These are phyloP conservation scores for Erythrobasidium yunnanense DNA, from an alignment of 768 basidiomycete genomes.

Conservation along the genomic window DNA sequence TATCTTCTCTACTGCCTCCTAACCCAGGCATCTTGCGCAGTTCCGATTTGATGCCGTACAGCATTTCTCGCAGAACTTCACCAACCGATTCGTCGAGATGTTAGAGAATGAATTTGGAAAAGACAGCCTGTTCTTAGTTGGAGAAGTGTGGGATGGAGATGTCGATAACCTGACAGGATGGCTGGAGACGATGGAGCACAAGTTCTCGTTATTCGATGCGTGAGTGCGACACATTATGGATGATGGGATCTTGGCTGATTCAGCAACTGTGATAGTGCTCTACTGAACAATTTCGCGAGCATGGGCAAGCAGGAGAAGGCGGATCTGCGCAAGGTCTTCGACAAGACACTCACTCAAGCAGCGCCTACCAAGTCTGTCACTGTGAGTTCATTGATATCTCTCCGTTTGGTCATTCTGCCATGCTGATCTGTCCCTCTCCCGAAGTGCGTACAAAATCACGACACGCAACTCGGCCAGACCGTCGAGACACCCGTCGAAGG, in stretches of 20 bases:
- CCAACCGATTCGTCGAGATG: slow-evolving; percentile 43
- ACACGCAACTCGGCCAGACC: slow-evolving; percentile 43
- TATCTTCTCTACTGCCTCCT: too few relatives aligned
- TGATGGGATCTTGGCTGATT: not conserved
- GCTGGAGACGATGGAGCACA: slow-evolving; percentile 40
- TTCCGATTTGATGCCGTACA: slow-evolving; percentile 40
- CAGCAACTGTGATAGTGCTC: slow-evolving; percentile 38
- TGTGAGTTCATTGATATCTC: slow-evolving; percentile 31
- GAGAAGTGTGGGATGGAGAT: slow-evolving; percentile 39
- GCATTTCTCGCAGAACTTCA: slow-evolving; percentile 41
- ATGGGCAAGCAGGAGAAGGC: slow-evolving; percentile 21
- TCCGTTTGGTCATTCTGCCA: slow-evolving; percentile 2
- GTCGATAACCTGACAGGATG: slow-evolving; percentile 10
- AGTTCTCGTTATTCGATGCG: slow-evolving; percentile 44
- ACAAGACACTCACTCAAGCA: slow-evolving; percentile 43
- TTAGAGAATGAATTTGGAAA: slow-evolving; percentile 36
- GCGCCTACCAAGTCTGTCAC: slow-evolving; percentile 45
- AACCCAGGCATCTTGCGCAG: too few relatives aligned
- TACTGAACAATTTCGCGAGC: slow-evolving; percentile 42
- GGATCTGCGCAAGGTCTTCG: slow-evolving; percentile 44
- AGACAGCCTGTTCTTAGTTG: slow-evolving; percentile 10
- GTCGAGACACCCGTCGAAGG: slow-evolving; percentile 43
- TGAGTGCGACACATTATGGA: not conserved
- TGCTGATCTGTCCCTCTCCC: too few relatives aligned
- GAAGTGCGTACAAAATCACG: slow-evolving; percentile 40